Base-by-base conservation (phyloP, 495 filamentous ascomycete species). In the Aspergillus coremiiformis region DNA sequence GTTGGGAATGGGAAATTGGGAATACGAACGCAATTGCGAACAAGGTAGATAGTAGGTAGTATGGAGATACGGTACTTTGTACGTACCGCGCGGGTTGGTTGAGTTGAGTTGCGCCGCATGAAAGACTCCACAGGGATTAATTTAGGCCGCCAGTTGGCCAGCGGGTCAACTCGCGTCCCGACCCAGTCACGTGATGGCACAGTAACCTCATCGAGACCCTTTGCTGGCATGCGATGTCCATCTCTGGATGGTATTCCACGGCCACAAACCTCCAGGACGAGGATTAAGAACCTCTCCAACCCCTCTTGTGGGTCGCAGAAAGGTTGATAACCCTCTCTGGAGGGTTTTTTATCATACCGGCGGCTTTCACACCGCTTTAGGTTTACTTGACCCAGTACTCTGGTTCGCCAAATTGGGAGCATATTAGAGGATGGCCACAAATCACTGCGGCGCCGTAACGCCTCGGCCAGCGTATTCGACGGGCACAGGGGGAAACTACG, bases 351-450 rank as follows among this genome's bases (percentile, higher is more conserved):
- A 22, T 37, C 30, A 48, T 49, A 21, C 39, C 45, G 20, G 39
- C 51, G 56, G 59, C 4, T 24, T 21, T 56, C 48, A 62, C 56
- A 59, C 60, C 56, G 60, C 60, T 59, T 63, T 59, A 50, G 60
- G 49, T 57, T 53, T 53, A 2, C 47, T 51, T 51, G 56, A 55
- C 60, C 60, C 60, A 59, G 56, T 49, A 63, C 33, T 59, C 39
- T 59, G 60, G 60, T 50, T 55, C 60, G 47, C 54, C 57, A 52
- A 20, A 39, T 26, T 33, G 26, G 23, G 49, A 47, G 42, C 45
- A 47, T 26, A 51, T 47, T 50, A 49, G 41, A 47, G 51, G 39
- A 62, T 44, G 53, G 51, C 49, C n/a, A 53, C 50, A 49, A n/a
- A 42, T 39, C 17, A 41, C 27, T 52, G 48, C 49, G 54, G 44